A percentile compares a stretch with the other conserved stretches of the same genome.
These are phyloP conservation scores for Herpetospermum pedunculosum DNA, from an alignment of 306 rosid genomes.

Conservation along the genomic window DNA sequence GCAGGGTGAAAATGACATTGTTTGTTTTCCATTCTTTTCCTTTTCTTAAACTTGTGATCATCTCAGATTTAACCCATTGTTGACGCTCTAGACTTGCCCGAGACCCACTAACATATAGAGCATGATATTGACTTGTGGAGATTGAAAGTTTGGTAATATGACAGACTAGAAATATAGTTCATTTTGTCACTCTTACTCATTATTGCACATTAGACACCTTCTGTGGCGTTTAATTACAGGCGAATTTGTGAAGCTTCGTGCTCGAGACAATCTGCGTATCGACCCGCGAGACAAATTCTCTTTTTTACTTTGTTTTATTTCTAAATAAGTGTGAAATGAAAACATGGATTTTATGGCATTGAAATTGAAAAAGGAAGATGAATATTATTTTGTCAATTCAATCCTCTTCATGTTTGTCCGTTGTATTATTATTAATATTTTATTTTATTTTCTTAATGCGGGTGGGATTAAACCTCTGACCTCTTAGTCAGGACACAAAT, in stretches of 20 bases:
- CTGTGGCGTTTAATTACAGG: background rate
- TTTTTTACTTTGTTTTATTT: too few species aligned
- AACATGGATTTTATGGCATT: too few species aligned
- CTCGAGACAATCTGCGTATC: background rate
- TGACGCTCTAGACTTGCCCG: background rate
- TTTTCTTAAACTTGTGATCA: background rate
- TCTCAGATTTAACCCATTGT: background rate
- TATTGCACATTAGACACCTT: background rate
- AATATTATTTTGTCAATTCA: too few species aligned
- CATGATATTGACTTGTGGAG: background rate
- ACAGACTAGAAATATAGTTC: background rate
- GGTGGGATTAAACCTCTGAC: too few species aligned
- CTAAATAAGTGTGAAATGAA: too few species aligned
- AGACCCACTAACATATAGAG: background rate
- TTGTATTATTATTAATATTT: too few species aligned
- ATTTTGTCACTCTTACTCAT: background rate
- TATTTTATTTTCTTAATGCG: too few species aligned
- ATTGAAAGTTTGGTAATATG: background rate
- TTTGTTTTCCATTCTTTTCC: background rate
- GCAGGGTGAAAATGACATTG: background rate
- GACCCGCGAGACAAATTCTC: too few species aligned
- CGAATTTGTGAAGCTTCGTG: background rate
- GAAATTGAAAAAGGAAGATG: too few species aligned
- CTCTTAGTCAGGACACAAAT: too few species aligned
- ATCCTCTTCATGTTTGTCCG: too few species aligned